phyloP scores from a whole-genome alignment of 805 yeast genomes.

The Limtongozyma cylindracea region DNA sequence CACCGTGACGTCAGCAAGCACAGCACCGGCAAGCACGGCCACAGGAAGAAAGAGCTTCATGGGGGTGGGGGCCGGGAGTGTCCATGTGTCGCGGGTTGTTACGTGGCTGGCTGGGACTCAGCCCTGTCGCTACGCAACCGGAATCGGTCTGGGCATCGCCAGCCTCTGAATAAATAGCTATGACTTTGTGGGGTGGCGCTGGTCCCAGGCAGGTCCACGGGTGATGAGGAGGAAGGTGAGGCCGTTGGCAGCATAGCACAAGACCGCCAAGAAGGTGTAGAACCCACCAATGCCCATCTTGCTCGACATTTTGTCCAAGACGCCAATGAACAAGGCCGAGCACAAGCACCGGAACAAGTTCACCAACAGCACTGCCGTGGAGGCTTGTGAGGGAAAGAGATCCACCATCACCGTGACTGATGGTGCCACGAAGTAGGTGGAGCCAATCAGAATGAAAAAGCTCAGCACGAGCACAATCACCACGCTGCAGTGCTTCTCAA shows the following conservation, averaged over 20 bases:
- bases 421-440: constrained; percentile 29
- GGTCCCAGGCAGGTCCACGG: no score
- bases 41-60: no score
- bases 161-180: no score
- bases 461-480: constrained; percentile 32
- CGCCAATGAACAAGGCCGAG: constrained; percentile 49
- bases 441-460: constrained; percentile 29
- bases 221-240: no score
- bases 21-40: no score
- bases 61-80: no score
- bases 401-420: constrained; percentile 55
- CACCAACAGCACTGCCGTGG: constrained; percentile 50
- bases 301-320: constrained; percentile 29
- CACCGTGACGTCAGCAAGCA: no score
- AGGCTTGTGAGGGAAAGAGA: constrained; percentile 39
- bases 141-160: no score
- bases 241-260: constrained; percentile 6
- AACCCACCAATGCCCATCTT: constrained; percentile 50
- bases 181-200: no score
- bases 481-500: constrained; percentile 18
- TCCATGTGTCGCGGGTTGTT: no score
- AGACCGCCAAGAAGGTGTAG: constrained; percentile 41
- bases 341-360: constrained; percentile 52
- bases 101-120: no score
- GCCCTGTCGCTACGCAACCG: no score